Evolutionary conservation across 2,329 filamentous ascomycete species (phyloP), one percentile per base, ranked within the genome.

Genomic region (Emergomyces orientalis): DNA sequence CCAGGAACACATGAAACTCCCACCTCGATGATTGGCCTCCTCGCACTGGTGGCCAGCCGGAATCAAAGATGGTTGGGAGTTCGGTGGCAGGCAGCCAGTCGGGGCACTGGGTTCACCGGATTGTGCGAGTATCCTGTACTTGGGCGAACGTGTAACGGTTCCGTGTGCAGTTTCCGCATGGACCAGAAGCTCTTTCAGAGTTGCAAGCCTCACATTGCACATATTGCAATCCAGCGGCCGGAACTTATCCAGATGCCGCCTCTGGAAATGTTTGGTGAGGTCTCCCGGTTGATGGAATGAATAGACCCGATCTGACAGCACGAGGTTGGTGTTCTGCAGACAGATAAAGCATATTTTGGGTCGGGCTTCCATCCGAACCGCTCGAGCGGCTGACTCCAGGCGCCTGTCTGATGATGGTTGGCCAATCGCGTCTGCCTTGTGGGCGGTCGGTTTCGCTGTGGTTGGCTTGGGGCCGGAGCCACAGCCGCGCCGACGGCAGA

Each of bases 301-400:
- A 41, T 56, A 56, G 54, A 56, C 54, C 13, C 11, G 14, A n/a
- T 56, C 30, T 37, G 2, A 1, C n/a, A 41, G 54, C 30, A 37
- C 7, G 37, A 56, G 27, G 3, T 56, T 56, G 6, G 13, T 37
- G n/a, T 56, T 56, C 30, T 57, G 19, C 4, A 57, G 13, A 43
- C 32, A 57, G 30, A 57, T 8, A 43, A 57, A 57, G 39, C 32
- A 57, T 25, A 57, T 57, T 57, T 57, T 57, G 8, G 4, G 55
- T 39, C 32, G 8, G 1, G 0, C 2, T 43, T 57, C 3, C 19
- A 19, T 57, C 8, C 7, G 13, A 9, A 57, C 30, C 13, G 1
- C 54, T 57, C 2, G 5, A 39, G 17, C 4, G 19, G 13, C 30
- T 22, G 54, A 37, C 32, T 41, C 22, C 8, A 57, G 32, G 1